These are phyloP conservation scores for Exophiala spinifera DNA, from an alignment of 2,329 filamentous ascomycete genomes.

Conservation along the genomic window DNA sequence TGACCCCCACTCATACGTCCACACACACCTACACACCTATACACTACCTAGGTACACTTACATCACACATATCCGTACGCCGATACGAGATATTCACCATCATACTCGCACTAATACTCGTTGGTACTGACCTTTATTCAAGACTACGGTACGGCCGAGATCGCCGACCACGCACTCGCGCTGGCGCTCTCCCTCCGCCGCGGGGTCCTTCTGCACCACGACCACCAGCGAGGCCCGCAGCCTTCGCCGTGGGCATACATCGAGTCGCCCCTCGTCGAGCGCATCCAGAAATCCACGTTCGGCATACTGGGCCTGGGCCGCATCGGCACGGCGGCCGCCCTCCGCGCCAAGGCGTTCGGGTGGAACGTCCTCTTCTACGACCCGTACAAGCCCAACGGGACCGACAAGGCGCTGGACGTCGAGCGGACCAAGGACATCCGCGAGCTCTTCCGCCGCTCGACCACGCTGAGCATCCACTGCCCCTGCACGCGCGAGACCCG, in stretches of 20 bases:
- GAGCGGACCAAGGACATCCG: constrained; percentile 44
- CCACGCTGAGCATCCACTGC: constrained; percentile 65
- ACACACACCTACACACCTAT: too few relatives aligned
- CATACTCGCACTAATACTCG: too few relatives aligned
- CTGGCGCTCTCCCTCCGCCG: constrained; percentile 25
- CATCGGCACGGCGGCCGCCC: constrained; percentile 61
- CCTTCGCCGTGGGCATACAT: constrained; percentile 24
- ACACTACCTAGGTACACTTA: too few relatives aligned
- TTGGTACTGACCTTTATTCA: background rate
- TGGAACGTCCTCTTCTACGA: constrained; percentile 62
- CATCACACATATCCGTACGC: too few relatives aligned
- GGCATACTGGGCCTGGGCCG: constrained; percentile 64
- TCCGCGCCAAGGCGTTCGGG: constrained; percentile 63
- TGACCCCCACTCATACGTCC: background rate
- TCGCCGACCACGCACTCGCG: constrained; percentile 27
- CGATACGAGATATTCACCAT: too few relatives aligned
- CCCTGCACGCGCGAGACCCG: constrained; percentile 60
- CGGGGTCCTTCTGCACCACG: constrained; percentile 25
- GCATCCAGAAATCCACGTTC: constrained; percentile 46
- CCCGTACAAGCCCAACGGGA: constrained; percentile 50
- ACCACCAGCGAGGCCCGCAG: constrained; percentile 18
- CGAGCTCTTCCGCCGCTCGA: constrained; percentile 53
- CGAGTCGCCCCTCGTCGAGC: constrained; percentile 22
- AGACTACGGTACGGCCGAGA: constrained; percentile 28
- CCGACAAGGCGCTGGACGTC: constrained; percentile 48